phyloP scores from a whole-genome alignment of 768 basidiomycete genomes.

The Mycena galopus region DNA sequence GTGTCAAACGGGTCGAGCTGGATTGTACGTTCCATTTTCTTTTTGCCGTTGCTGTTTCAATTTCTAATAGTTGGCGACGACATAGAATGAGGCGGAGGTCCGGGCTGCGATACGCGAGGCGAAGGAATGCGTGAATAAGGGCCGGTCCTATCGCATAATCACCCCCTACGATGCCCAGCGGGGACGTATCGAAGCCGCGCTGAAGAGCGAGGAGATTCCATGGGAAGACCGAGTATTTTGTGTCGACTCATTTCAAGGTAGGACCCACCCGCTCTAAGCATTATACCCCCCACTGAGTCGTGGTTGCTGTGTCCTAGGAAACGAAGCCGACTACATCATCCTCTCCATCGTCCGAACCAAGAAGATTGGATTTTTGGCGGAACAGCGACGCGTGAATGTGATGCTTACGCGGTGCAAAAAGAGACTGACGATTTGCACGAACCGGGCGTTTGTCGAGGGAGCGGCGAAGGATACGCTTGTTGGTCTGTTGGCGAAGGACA shows the following conservation, averaged over 20 bases:
- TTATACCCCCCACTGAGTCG: background rate
- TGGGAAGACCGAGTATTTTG: slow-evolving; percentile 79
- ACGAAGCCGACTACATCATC: slow-evolving; percentile 81
- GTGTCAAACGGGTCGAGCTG: slow-evolving; percentile 49
- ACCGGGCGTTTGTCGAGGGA: slow-evolving; percentile 62
- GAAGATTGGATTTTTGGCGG: slow-evolving; percentile 72
- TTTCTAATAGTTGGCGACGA: background rate
- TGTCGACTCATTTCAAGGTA: slow-evolving; percentile 85
- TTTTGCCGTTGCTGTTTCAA: background rate
- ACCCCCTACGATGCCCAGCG: slow-evolving; percentile 85
- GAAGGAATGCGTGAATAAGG: slow-evolving; percentile 58
- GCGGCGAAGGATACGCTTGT: slow-evolving; percentile 48
- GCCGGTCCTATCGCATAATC: slow-evolving; percentile 67
- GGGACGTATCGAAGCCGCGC: slow-evolving; percentile 59
- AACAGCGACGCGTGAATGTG: slow-evolving; percentile 75
- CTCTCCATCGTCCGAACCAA: slow-evolving; percentile 77
- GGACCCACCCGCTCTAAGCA: slow-evolving; percentile 5
- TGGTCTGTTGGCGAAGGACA: slow-evolving; percentile 44
- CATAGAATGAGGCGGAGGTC: slow-evolving; percentile 69
- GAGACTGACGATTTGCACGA: slow-evolving; percentile 76
- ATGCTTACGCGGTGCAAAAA: slow-evolving; percentile 81
- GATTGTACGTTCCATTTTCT: slow-evolving; percentile 51
- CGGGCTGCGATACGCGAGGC: slow-evolving; percentile 55
- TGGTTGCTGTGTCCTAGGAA: slow-evolving; percentile 57
- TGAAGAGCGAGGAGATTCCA: slow-evolving; percentile 59